Base-by-base conservation (phyloP, 1,284 basidiomycete genomes). In the Tausonia pullulans region DNA sequence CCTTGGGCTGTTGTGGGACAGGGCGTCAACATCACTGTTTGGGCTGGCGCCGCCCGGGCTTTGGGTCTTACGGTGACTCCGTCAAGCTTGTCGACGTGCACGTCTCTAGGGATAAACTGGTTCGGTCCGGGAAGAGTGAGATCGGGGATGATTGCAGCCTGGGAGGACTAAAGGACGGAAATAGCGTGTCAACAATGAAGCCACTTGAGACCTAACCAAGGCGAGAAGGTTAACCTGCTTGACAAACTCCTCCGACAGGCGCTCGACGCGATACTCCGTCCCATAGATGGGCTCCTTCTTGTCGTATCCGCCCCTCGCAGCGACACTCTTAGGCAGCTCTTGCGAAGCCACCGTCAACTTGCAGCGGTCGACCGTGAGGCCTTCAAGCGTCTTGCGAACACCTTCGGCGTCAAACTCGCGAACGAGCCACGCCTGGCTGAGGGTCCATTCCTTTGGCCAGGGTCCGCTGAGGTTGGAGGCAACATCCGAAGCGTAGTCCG, bases 101-200 rank as follows among this genome's bases (percentile, higher is more conserved):
- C 78, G 69, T 91, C 85, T n/a, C 84, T 81, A 2, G 94, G 93
- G 69, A 98, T 87, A 74, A 96, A 97, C 66, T 86, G 82, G 74
- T 97, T 98, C 5, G 84, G 88, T 48, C 81, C 81, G 2, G 93
- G 93, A n/a, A 98, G 80, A 70, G 80, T 82, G 10, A 97, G 77
- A 64, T 87, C 74, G 55, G 74, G 69, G 40, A 87, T 80, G 63
- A 84, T 79, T 70, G 87, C 89, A 3, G 87, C 86, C 87, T 88
- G 61, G 13, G 53, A 56, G 2, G 27, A 27, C 27, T 39, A 16
- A 48, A 40, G n/a, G 2, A 3, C 16, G 13, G 51, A 44, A 44
- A 58, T 39, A 44, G 7, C 27, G 27, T 27, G 27, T 27, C 27
- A 27, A 27, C 27, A 27, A 27, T 1, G 27, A 27, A 27, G 27